Percentiles rank a stretch among this genome's conserved stretches.
phyloP scores from a whole-genome alignment of 2,329 filamentous ascomycete species.

The Periconia sp. region DNA sequence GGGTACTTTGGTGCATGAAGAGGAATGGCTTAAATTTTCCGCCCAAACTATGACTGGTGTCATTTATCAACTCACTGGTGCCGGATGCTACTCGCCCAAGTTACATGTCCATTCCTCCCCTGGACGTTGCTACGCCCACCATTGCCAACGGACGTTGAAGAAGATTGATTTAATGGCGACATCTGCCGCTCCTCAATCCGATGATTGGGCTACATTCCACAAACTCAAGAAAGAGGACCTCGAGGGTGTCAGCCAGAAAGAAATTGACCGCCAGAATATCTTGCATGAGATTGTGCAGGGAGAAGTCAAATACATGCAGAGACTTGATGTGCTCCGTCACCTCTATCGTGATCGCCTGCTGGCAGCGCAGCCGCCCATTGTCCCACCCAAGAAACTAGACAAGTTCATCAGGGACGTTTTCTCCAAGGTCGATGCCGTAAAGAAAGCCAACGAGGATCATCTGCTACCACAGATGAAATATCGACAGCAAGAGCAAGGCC shows the following conservation, averaged over 20 bases:
- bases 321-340: slow-evolving; percentile 80
- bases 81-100: slow-evolving; percentile 85
- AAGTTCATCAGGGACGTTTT: slow-evolving; percentile 86
- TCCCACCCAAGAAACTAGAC: slow-evolving; percentile 74
- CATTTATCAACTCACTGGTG: slow-evolving; percentile 87
- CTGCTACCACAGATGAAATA: slow-evolving; percentile 94
- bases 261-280: slow-evolving; percentile 89
- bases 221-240: slow-evolving; percentile 76
- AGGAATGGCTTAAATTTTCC: slow-evolving; percentile 97
- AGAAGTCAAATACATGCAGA: slow-evolving; percentile 87
- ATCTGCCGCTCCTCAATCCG: slow-evolving; percentile 63
- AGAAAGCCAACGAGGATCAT: slow-evolving; percentile 89
- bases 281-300: slow-evolving; percentile 93
- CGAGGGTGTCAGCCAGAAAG: slow-evolving; percentile 75
- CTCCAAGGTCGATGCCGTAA: slow-evolving; percentile 84
- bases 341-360: slow-evolving; percentile 83
- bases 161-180: slow-evolving; percentile 86
- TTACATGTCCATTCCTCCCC: slow-evolving; percentile 69
- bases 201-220: slow-evolving; percentile 91
- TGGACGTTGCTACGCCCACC: slow-evolving; percentile 87
- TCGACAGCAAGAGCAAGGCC: slow-evolving; percentile 92
- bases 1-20: slow-evolving; percentile 78
- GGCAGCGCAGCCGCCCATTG: slow-evolving; percentile 74
- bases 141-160: slow-evolving; percentile 91
- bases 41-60: slow-evolving; percentile 81